phyloP scores from a whole-genome alignment of 2,329 filamentous ascomycete genomes.

The Aspergillus transmontanensis region DNA sequence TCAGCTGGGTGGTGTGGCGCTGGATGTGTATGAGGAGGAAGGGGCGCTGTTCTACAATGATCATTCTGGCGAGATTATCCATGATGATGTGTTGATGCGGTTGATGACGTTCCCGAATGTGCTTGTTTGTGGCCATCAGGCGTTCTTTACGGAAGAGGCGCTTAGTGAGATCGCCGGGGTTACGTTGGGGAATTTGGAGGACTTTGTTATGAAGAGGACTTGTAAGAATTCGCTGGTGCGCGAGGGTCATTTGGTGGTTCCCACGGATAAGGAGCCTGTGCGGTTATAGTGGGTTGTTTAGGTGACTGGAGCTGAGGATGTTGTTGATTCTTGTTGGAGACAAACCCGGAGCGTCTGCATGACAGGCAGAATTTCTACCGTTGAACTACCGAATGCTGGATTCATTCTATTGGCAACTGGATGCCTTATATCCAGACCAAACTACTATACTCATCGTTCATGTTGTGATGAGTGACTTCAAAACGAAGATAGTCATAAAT shows the following conservation, averaged over 20 bases:
- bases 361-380: no score
- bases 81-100: constrained; percentile 67
- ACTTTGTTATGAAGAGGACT: constrained; percentile 28
- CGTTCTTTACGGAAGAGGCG: constrained; percentile 69
- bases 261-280: constrained; percentile 30
- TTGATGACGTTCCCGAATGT: constrained; percentile 71
- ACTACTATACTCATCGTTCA: no score
- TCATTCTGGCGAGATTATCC: constrained; percentile 65
- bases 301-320: no score
- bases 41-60: constrained; percentile 64
- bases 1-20: constrained; percentile 63
- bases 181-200: constrained; percentile 59
- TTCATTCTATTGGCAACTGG: no score
- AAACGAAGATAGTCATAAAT: no score
- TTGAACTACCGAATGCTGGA: no score
- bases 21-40: constrained; percentile 71
- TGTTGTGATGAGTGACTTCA: no score
- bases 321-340: no score
- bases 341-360: no score
- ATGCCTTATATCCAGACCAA: background rate
- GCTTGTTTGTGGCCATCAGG: constrained; percentile 68
- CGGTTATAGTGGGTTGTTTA: constrained; percentile 25
- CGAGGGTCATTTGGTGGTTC: constrained; percentile 31
- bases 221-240: constrained; percentile 35
- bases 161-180: constrained; percentile 64